Percentiles rank a stretch among this genome's conserved stretches.
Conservation (phyloP, 1,139 yeast species). For the Suhomyces anneliseae region DNA sequence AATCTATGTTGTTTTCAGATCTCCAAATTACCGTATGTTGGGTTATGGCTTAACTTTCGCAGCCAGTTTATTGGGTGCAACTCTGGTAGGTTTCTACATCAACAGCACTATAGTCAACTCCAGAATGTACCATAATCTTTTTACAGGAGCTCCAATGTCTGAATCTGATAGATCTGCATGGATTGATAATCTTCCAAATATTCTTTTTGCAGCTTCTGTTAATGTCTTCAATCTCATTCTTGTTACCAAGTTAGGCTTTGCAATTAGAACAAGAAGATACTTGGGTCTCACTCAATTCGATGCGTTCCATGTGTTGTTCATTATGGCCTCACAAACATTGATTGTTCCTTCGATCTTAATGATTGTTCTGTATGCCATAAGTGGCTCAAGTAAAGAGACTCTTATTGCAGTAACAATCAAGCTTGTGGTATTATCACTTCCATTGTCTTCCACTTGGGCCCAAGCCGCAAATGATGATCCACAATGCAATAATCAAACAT, state of each 20-base stretch:
- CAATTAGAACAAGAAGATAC: slow-evolving; percentile 68
- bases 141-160: slow-evolving; percentile 1
- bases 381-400: slow-evolving; percentile 14
- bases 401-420: slow-evolving; percentile 27
- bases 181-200: slow-evolving; percentile 52
- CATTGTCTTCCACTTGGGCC: slow-evolving; percentile 90
- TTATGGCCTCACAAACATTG: slow-evolving; percentile 83
- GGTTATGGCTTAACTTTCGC: slow-evolving; percentile 42
- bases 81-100: slow-evolving; percentile 56
- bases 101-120: slow-evolving; percentile 23
- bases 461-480: slow-evolving; percentile 51
- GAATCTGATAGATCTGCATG: slow-evolving; percentile 12
- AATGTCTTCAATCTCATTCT: slow-evolving; percentile 61
- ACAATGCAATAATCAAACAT: slow-evolving; percentile 26
- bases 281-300: slow-evolving; percentile 83
- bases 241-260: slow-evolving; percentile 59
- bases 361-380: slow-evolving; percentile 46
- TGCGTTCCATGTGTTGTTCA: slow-evolving; percentile 72
- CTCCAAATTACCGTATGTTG: slow-evolving; percentile 43
- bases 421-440: slow-evolving; percentile 61
- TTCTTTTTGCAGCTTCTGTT: slow-evolving; percentile 69
- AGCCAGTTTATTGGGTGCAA: slow-evolving; percentile 45
- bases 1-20: slow-evolving; percentile 62
- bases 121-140: slow-evolving; percentile 16
- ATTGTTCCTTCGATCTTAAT: slow-evolving; percentile 70